Percentiles rank a stretch among this genome's conserved stretches.
phyloP scores from a whole-genome alignment of 441 rosid genomes.

The Adansonia gregorii region DNA sequence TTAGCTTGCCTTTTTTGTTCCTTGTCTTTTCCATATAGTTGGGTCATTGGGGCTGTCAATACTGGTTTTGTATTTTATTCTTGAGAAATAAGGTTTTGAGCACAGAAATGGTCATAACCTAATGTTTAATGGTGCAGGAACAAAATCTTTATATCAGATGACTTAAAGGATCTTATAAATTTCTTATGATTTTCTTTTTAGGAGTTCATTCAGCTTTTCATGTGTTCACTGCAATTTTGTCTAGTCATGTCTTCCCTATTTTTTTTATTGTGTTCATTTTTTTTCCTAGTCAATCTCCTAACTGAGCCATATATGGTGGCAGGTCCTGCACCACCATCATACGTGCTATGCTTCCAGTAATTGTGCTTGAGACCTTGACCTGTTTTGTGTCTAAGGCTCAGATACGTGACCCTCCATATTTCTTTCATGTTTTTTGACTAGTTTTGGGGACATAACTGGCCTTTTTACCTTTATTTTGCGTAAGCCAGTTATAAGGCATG shows the following conservation, averaged over 20 bases:
- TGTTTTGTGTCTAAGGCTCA: conserved; percentile 40
- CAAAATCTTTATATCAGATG: conserved; percentile 14
- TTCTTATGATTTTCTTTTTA: conserved; percentile 2
- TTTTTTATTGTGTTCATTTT: conserved; percentile 31
- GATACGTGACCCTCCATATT: conserved; percentile 32
- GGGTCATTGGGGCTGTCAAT: conserved; percentile 30
- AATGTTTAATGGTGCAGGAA: not conserved
- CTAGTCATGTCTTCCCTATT: conserved; percentile 16
- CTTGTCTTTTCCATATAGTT: not conserved
- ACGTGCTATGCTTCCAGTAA: conserved; percentile 57
- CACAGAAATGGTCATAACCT: conserved; percentile 19
- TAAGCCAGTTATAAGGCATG: conserved; percentile 66
- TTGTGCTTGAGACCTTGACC: conserved; percentile 50
- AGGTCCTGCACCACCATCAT: conserved; percentile 67
- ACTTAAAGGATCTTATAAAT: conserved; percentile 20
- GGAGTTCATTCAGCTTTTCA: conserved; percentile 23
- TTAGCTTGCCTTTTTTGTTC: not conserved
- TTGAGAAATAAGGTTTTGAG: conserved; percentile 26
- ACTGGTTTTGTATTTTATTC: conserved; percentile 16
- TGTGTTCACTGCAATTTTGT: not conserved
- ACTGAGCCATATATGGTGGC: conserved; percentile 74
- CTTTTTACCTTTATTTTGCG: conserved; percentile 37
- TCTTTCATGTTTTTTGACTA: conserved; percentile 3
- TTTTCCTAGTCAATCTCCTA: conserved; percentile 39
- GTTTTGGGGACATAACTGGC: conserved; percentile 29